A percentile compares a stretch with the other conserved stretches of the same genome.
phyloP scores from a whole-genome alignment of 805 yeast genomes.

The Zygoascus ofunaensis region DNA sequence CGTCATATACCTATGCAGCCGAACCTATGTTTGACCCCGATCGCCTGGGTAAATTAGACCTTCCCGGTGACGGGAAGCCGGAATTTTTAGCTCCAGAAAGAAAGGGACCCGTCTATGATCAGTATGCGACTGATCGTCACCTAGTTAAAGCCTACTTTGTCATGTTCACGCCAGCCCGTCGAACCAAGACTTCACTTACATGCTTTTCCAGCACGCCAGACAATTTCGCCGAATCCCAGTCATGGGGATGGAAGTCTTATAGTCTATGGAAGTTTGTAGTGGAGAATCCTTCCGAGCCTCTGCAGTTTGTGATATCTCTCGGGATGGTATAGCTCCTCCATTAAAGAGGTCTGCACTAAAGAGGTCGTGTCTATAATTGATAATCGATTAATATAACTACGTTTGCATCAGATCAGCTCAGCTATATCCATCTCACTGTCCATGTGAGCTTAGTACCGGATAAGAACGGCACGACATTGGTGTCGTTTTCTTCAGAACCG shows the following conservation, averaged over 20 bases:
- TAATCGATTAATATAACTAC: not conserved
- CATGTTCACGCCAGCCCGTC: slow-evolving; percentile 46
- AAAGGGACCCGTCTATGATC: slow-evolving; percentile 3
- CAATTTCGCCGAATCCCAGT: slow-evolving; percentile 42
- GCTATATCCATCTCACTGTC: slow-evolving; percentile 58
- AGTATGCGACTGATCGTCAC: slow-evolving; percentile 22
- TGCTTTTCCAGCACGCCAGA: slow-evolving; percentile 51
- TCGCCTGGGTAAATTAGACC: not conserved
- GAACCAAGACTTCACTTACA: slow-evolving; percentile 37
- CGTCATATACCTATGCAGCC: not conserved
- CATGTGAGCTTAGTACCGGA: slow-evolving; percentile 71
- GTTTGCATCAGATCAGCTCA: not conserved
- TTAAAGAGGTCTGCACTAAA: not conserved
- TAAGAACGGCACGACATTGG: slow-evolving; percentile 71
- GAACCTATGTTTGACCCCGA: not conserved
- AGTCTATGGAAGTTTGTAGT: slow-evolving; percentile 44
- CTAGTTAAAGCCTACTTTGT: slow-evolving; percentile 42
- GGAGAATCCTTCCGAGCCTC: slow-evolving; percentile 33
- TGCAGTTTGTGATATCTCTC: slow-evolving; percentile 42
- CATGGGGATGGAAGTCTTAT: slow-evolving; percentile 57
- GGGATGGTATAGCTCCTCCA: slow-evolving; percentile 35
- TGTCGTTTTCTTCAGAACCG: slow-evolving; percentile 34
- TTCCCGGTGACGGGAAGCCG: not conserved
- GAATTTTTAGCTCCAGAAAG: slow-evolving; percentile 2
- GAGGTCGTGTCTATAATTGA: too few relatives aligned